Evolutionary conservation across 441 rosid species (phyloP), one percentile per base, ranked within the genome.

Genomic region (Sinapis alba): DNA sequence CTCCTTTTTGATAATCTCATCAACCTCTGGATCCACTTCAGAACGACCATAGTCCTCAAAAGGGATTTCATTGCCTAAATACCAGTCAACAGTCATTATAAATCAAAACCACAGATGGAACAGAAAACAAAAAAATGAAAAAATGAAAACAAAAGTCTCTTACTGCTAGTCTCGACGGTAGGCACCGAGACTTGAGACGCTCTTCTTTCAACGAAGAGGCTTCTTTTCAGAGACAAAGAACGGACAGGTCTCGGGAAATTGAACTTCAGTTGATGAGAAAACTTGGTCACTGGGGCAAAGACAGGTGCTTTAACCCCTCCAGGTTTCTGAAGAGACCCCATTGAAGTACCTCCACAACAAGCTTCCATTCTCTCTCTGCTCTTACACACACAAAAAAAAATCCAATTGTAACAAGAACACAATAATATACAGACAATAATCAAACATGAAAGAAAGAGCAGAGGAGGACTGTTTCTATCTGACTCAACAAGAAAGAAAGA

Each of bases 21-120:
- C 51, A 62, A 92, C 97, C 79, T 88, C 94, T 19, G 97, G 94
- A 85, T 92, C 99, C 21, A 85, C 94, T 77, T 88, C 90, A 57
- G 78, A 53, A 34, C 92, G 86, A n/a, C 81, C 84, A 81, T 80
- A 69, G 75, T 90, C 93, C 57, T 70, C 74, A 77, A 89, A 87
- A 76, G 83, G 70, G 73, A 76, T 79, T 28, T 45, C 81, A 27
- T 79, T 70, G 77, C 85, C 96, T 92, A 63, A 3, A 73, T 26
- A 70, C 9, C 51, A 58, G 45, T 69, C 74, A 41, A 67, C 11
- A 20, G 30, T 41, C 18, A 43, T 2, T n/a, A 15, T 6, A 50
- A 50, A 50, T 50, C 56, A 50, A 50, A 50, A 16, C 21, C 4
- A 71, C 18, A 5, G 7, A 38, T 15, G 5, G 2, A 60, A 20